Base-by-base conservation (phyloP, 768 basidiomycete genomes). In the Lactifluus hygrophoroides region DNA sequence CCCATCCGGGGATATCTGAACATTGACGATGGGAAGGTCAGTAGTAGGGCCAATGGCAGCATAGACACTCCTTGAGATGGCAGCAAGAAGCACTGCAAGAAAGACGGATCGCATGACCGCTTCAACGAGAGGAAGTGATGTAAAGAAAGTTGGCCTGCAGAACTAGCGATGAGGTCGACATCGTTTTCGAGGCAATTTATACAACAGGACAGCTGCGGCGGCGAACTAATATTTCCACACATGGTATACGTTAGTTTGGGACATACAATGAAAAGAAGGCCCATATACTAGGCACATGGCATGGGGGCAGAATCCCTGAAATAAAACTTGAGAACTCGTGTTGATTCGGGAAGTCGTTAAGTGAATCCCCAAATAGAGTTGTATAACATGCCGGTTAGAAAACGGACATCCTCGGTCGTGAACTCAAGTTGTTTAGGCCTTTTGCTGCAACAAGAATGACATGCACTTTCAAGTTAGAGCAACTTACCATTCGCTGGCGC, bases 31-130 rank as follows among this genome's bases (percentile, higher is more conserved):
- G 23, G n/a, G 11, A 17, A 69, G 56, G 10, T 66, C 45, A 16
- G 62, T 57, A 30, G 56, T 47, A 13, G 68, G 68, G 10, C 68
- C 68, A 25, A 69, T 61, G 3, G 58, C 45, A 23, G 63, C 61
- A 14, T 35, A 43, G 13, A 16, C 37, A 3, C 45, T n/a, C 1
- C 34, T 53, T n/a, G 59, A 50, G n/a, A 54, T 23, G 11, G 58
- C n/a, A 1, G 58, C 34, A 27, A 47, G 49, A 6, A 61, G 40
- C 5, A 53, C 17, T 23, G 4, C 13, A 37, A 37, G 19, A 35
- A 34, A 25, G 32, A 13, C 21, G 3, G 21, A 25, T 21, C 34
- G 11, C 49, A 37, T 37, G 21, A 5, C 35, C 11, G 16, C 21
- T 16, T 7, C 2, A 10, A 50, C 21, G 34, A 37, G 21, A 37